A percentile compares a stretch with the other conserved stretches of the same genome.
Evolutionary conservation across 768 basidiomycete genomes (phyloP).

Genomic region (Cubamyces sp.): DNA sequence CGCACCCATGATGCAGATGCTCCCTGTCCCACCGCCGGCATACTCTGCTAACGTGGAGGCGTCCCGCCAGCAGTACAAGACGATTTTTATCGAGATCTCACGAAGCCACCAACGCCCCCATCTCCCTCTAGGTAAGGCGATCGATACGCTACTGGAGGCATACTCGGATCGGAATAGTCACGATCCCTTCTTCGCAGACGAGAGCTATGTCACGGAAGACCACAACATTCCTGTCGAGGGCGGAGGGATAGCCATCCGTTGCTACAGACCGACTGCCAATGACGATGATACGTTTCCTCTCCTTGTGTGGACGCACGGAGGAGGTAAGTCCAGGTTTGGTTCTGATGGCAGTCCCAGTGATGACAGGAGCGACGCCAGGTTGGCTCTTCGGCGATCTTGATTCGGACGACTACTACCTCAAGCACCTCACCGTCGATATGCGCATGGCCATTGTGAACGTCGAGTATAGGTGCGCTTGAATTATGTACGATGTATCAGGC

Average conservation of each 20-base stretch:
- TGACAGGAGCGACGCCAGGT: constrained; percentile 8
- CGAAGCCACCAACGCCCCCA: neutral
- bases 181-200: neutral
- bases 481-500: neutral
- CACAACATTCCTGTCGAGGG: constrained; percentile 1
- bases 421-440: constrained; percentile 19
- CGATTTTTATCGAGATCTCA: neutral
- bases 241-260: constrained; percentile 1
- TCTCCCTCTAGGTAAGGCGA: constrained; percentile 1
- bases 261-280: neutral
- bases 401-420: constrained; percentile 26
- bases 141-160: neutral
- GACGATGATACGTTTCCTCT: neutral
- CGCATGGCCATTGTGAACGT: constrained; percentile 27
- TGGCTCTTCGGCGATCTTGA: constrained; percentile 29
- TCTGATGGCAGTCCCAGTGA: neutral
- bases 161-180: too few relatives aligned
- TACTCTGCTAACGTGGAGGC: neutral
- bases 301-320: constrained; percentile 1
- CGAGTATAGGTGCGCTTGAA: constrained; percentile 8
- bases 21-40: neutral
- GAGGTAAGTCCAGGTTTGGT: neutral
- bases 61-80: neutral
- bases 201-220: neutral
- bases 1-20: neutral